Evolutionary conservation across 257 asterid genomes (phyloP).

Genomic region (Solanum appendiculatum): DNA sequence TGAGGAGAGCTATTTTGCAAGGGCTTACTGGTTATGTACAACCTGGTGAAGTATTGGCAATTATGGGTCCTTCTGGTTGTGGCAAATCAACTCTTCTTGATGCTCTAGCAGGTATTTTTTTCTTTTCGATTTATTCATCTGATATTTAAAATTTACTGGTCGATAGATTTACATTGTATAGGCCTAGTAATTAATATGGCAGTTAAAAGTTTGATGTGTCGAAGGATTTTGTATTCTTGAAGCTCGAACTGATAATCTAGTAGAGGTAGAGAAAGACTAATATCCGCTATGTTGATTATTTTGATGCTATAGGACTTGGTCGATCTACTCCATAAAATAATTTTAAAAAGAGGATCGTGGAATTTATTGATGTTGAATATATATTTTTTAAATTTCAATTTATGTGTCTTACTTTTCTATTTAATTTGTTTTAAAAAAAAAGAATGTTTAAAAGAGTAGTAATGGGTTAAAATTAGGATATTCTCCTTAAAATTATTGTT

Average conservation of each 20-base stretch:
- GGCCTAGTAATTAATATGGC: too few relatives aligned
- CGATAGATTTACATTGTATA: too few relatives aligned
- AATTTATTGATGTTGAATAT: background rate
- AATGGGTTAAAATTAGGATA: too few relatives aligned
- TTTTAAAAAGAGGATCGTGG: rapidly evolving
- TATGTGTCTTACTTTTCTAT: too few relatives aligned
- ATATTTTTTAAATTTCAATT: too few relatives aligned
- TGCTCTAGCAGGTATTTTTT: conserved; percentile 35
- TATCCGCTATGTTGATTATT: background rate
- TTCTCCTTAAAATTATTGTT: background rate
- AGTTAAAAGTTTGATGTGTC: too few relatives aligned
- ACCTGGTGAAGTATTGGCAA: conserved; percentile 42
- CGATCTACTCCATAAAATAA: background rate
- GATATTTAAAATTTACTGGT: background rate
- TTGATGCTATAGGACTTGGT: background rate
- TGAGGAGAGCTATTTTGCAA: conserved; percentile 30
- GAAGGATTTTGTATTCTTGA: too few relatives aligned
- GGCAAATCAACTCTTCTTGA: conserved; percentile 71
- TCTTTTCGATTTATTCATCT: background rate
- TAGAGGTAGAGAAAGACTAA: background rate
- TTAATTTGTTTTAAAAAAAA: too few relatives aligned
- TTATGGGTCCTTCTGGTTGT: conserved; percentile 70
- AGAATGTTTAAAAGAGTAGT: too few relatives aligned
- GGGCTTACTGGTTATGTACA: conserved; percentile 44
- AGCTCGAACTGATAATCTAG: background rate